Evolutionary conservation across 768 basidiomycete species (phyloP), one percentile per base, ranked within the genome.

Genomic region (Suillus tomentosus): DNA sequence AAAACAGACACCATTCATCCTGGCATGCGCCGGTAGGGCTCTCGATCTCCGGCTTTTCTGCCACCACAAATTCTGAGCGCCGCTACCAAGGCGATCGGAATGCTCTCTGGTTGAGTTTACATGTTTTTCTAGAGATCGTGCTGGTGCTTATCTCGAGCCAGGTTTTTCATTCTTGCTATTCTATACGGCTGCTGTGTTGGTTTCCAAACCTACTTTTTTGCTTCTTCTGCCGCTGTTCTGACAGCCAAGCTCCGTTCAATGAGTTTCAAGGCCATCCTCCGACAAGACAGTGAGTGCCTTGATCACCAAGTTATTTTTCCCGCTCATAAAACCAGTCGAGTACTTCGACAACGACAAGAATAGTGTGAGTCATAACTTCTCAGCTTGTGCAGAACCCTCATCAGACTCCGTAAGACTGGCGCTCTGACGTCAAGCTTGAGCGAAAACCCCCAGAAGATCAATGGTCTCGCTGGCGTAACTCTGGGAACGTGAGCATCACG

Each of bases 261-360:
- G 56, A 70, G 70, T 34, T 84, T 85, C 74, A 60, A 63, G 15
- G 72, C 82, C 15, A 79, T 81, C 47, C 70, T 84, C 4, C 73
- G 81, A 24, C 81, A 82, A 65, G 84, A 84, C 65, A 77, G 81
- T 70, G 70, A 72, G 65, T 79, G 68, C 66, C n/a, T 72, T n/a
- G 7, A 59, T 58, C 48, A 24, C 24, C 43, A 75, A 15, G 69
- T 79, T 68, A 19, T 11, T 34, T 54, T n/a, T 54, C 31, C 13
- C 6, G 13, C 53, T n/a, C 19, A 54, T 34, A 11, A 77, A 73
- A 61, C 84, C 65, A 90, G 87, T 93, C 68, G 90, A 89, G 66
- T 96, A 89, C 81, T 97, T 96, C 65, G 95, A 97, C 76, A 87
- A 85, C 76, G 92, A 94, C 22, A 86, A 88, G 75, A 87, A 97